phyloP scores from a whole-genome alignment of 345 rosid species.

The Microthlaspi erraticum region DNA sequence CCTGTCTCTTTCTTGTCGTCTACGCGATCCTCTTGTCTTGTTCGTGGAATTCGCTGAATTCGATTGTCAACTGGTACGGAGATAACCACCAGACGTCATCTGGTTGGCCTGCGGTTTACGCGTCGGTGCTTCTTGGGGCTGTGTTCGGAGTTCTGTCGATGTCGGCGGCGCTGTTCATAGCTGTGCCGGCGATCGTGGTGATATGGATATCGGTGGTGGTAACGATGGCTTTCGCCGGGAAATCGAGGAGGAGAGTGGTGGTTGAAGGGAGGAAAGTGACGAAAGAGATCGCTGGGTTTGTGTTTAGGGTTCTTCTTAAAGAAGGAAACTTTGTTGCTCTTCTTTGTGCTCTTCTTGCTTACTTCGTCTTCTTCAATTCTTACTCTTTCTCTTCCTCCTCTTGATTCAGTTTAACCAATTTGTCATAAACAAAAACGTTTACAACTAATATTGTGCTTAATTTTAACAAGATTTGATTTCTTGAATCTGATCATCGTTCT shows the following conservation, averaged over 20 bases:
- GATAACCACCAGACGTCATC: slow-evolving; percentile 42
- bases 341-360: slow-evolving; percentile 78
- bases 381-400: slow-evolving; percentile 27
- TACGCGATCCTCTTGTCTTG: slow-evolving; percentile 73
- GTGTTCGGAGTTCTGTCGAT: slow-evolving; percentile 81
- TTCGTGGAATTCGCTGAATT: slow-evolving; percentile 79
- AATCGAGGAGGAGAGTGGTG: slow-evolving; percentile 66
- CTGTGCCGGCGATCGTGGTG: slow-evolving; percentile 85
- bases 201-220: slow-evolving; percentile 84
- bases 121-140: slow-evolving; percentile 81
- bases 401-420: slow-evolving; percentile 2
- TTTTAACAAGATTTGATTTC: slow-evolving; percentile 15
- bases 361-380: slow-evolving; percentile 56
- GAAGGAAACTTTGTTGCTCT: slow-evolving; percentile 85
- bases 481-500: slow-evolving; percentile 30
- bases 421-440: slow-evolving; percentile 21
- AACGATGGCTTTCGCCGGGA: slow-evolving; percentile 82
- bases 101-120: slow-evolving; percentile 91
- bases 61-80: slow-evolving; percentile 73
- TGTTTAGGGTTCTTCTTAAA: slow-evolving; percentile 68
- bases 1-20: slow-evolving; percentile 73
- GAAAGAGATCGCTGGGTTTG: slow-evolving; percentile 68
- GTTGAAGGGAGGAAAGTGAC: slow-evolving; percentile 80
- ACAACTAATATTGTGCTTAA: slow-evolving; percentile 9
- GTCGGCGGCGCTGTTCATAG: slow-evolving; percentile 91